phyloP scores from a whole-genome alignment of 2,329 filamentous ascomycete species.

The Fusarium virguliforme region DNA sequence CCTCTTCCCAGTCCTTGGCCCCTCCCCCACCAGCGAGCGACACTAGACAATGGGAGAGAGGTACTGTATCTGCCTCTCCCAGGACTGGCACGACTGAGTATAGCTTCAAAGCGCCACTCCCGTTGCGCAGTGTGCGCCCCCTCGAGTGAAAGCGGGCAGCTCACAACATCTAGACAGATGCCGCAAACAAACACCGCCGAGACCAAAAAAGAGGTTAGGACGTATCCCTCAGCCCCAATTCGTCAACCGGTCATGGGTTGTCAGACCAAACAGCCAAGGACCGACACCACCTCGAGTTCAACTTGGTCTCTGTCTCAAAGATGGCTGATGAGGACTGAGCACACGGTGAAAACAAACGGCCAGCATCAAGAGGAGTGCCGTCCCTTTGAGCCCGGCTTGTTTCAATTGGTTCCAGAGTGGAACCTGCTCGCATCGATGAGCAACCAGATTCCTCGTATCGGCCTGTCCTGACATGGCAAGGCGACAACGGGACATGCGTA shows the following conservation, averaged over 20 bases:
- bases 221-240: slow-evolving; percentile 12
- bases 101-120: not conserved
- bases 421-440: slow-evolving; percentile 35
- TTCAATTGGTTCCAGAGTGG: slow-evolving; percentile 40
- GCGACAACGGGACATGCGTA: slow-evolving; percentile 8
- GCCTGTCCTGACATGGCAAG: slow-evolving; percentile 2
- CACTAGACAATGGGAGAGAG: not conserved
- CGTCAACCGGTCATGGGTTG: slow-evolving; percentile 6
- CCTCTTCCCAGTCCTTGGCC: slow-evolving; percentile 5
- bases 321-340: not conserved
- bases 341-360: slow-evolving; percentile 4
- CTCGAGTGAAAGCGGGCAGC: slow-evolving; percentile 2
- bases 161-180: slow-evolving; percentile 14
- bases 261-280: slow-evolving; percentile 8
- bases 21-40: not conserved
- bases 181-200: slow-evolving; percentile 8
- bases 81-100: slow-evolving; percentile 13
- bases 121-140: not conserved
- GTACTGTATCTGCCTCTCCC: not conserved
- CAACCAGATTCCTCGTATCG: slow-evolving; percentile 24
- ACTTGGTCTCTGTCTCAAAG: slow-evolving; percentile 24
- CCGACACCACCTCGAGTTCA: slow-evolving; percentile 22
- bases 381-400: slow-evolving; percentile 40
- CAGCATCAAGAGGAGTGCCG: slow-evolving; percentile 20
- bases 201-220: slow-evolving; percentile 21